Conservation (phyloP, 192 early-diverging fungal species). For the Coemansia sp. region DNA sequence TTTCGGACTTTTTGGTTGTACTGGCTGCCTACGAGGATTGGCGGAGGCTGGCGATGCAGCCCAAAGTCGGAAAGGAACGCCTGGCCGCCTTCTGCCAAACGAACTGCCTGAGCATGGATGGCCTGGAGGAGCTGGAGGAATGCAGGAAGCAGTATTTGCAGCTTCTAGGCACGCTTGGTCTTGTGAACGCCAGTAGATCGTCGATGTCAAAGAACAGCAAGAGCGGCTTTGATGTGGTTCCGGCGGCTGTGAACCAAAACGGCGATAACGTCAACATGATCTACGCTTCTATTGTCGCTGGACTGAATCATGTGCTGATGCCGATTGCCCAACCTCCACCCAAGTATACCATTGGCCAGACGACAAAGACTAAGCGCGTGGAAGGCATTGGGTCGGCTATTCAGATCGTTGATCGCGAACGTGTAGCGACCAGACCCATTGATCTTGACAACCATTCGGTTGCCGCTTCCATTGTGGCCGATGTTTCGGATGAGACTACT, state of each 20-base stretch:
- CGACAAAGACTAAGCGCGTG: conserved; percentile 8
- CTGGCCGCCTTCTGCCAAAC: conserved; percentile 9
- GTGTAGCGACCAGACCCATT: conserved; percentile 16
- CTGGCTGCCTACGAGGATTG: conserved; percentile 32
- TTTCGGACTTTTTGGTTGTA: conserved; percentile 23
- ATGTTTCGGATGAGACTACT: neutral
- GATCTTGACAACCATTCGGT: conserved; percentile 6
- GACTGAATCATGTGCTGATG: conserved; percentile 32
- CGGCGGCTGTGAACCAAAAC: conserved; percentile 12
- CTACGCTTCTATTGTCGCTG: conserved; percentile 27
- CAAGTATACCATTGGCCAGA: conserved; percentile 17
- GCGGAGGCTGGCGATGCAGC: conserved; percentile 4
- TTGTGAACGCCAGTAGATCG: conserved; percentile 1
- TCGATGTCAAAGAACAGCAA: neutral
- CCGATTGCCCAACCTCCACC: neutral
- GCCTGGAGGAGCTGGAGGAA: conserved; percentile 32
- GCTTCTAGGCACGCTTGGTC: conserved; percentile 13
- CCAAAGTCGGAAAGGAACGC: neutral
- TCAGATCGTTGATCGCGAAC: conserved; percentile 17
- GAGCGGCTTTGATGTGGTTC: conserved; percentile 9
- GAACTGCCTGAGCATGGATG: conserved; percentile 15
- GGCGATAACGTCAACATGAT: conserved; percentile 12
- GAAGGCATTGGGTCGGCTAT: conserved; percentile 19
- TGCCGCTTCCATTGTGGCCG: neutral
- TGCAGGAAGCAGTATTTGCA: conserved; percentile 34